phyloP scores from a whole-genome alignment of 805 yeast genomes.

The Yamadazyma sp. region DNA sequence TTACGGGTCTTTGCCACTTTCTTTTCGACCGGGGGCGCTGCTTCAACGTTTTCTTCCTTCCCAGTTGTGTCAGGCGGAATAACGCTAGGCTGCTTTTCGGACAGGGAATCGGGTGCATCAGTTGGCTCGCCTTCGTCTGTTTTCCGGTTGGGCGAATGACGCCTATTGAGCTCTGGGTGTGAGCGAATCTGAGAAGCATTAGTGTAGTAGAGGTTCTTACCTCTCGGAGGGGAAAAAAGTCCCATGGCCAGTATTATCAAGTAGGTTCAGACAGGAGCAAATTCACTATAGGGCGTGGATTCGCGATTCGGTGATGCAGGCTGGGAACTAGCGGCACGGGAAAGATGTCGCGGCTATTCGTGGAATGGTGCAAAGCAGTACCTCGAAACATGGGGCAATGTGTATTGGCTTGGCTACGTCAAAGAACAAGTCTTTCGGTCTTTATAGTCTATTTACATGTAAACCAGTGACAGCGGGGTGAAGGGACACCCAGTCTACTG shows the following conservation, averaged over 20 bases:
- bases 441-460: too few species aligned
- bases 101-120: background rate
- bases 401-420: too few species aligned
- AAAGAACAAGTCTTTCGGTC: too few species aligned
- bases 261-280: too few species aligned
- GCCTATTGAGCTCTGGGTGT: slow-evolving; percentile 13
- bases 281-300: background rate
- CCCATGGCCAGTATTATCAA: too few species aligned
- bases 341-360: too few species aligned
- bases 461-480: too few species aligned
- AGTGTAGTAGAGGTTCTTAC: slow-evolving; percentile 10
- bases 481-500: background rate
- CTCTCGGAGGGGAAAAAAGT: slow-evolving; percentile 16
- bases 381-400: too few species aligned
- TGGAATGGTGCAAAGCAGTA: too few species aligned
- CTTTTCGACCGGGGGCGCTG: slow-evolving; percentile 9
- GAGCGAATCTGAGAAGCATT: slow-evolving; percentile 13
- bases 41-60: slow-evolving; percentile 7
- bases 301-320: slow-evolving; percentile 3
- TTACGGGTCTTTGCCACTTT: slow-evolving; percentile 13
- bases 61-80: background rate
- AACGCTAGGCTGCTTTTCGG: too few species aligned
- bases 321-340: too few species aligned
- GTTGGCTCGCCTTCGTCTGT: background rate
- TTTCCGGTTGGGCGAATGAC: slow-evolving; percentile 6